Percentiles rank a stretch among this genome's conserved stretches.
These are phyloP conservation scores for Phylloporus sp. DNA, from an alignment of 768 basidiomycete species.

Conservation along the genomic window DNA sequence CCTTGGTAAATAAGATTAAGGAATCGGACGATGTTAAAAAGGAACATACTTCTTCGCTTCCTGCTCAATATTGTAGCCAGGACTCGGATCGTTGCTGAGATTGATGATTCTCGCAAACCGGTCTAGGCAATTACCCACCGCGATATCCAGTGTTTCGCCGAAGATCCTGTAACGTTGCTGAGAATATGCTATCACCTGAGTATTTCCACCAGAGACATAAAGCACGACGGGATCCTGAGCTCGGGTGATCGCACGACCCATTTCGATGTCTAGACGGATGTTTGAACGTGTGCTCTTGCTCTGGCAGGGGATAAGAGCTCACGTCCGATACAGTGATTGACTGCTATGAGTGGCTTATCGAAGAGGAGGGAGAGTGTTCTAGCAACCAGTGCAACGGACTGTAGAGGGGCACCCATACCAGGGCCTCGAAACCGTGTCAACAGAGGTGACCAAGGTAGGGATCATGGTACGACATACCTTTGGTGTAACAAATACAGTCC, in stretches of 20 bases:
- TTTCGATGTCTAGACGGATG: constrained; percentile 80
- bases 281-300: neutral
- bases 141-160: constrained; percentile 97
- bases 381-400: constrained; percentile 92
- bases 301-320: constrained; percentile 26
- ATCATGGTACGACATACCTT: constrained; percentile 53
- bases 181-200: constrained; percentile 98
- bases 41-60: constrained; percentile 75
- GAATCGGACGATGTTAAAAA: neutral
- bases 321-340: constrained; percentile 99
- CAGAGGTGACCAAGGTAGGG: neutral
- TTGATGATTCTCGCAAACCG: constrained; percentile 94
- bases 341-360: constrained; percentile 88
- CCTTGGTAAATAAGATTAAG: constrained; percentile 36
- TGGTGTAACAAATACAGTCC: constrained; percentile 95
- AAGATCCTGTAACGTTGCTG: constrained; percentile 97
- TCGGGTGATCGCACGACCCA: constrained; percentile 92
- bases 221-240: constrained; percentile 94
- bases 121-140: constrained; percentile 98
- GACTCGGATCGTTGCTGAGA: constrained; percentile 91
- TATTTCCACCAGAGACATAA: constrained; percentile 98
- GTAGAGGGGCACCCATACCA: constrained; percentile 98
- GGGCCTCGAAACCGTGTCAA: constrained; percentile 55
- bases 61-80: constrained; percentile 96
- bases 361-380: constrained; percentile 85